Base-by-base conservation (phyloP, 164 flowering plant genomes). In the Macadamia tetraphylla region DNA sequence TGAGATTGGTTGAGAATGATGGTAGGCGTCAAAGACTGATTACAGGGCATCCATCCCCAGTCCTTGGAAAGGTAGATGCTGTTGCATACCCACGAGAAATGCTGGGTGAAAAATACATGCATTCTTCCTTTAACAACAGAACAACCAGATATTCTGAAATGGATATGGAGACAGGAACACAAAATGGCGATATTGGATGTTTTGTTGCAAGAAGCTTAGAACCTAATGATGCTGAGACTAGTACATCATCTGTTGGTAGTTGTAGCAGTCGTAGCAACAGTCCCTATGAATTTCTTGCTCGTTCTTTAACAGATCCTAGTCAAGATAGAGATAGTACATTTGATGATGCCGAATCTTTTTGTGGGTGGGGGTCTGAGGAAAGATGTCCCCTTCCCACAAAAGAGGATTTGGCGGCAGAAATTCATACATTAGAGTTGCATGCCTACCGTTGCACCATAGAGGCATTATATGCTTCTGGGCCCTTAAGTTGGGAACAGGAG, bases 401-500 rank as follows among this genome's bases (percentile, higher is more conserved):
- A 66, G 83, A 82, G 76, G 83, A 84, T 57, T 66, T 82, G 71
- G 82, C 78, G 8, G 84, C 69, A 64, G 85, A 81, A 69, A 78
- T 91, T 58, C 98, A 85, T 84, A 79, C 79, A 67, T 72, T 94
- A 78, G 97, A 94, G 83, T 82, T 91, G 86, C 87, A 83, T 76
- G 97, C 94, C 59, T 94, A 91, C 70, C 89, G 87, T 63, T 79
- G 87, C 77, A 91, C 93, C 35, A 77, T 94, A 68, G 90, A 79
- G 78, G 96, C 91, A 70, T 81, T 91, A 68, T 84, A 85, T 84
- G 92, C 92, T 62, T 89, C 90, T 60, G 97, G 98, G 55, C 94
- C 94, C 73, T 79, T 91, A 76, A 94, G 87, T 82, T 94, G 98
- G 98, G 98, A 94, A 70, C 85, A 83, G 65, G 97, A 94, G 83